These are phyloP conservation scores for Coprinellus micaceus DNA, from an alignment of 768 basidiomycete genomes.

Conservation along the genomic window DNA sequence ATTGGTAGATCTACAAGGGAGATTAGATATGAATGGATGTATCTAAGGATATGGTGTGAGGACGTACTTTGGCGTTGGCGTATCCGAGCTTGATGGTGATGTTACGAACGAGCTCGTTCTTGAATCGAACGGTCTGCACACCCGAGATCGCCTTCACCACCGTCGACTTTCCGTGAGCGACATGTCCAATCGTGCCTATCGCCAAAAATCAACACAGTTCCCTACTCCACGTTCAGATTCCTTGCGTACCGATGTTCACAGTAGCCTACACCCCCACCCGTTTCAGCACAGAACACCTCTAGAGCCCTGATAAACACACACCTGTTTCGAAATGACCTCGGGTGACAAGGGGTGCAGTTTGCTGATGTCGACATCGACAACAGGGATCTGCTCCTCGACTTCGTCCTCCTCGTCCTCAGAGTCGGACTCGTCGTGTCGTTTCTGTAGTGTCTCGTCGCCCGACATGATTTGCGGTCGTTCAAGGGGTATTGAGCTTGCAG, in stretches of 20 bases:
- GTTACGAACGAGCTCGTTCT: conserved; percentile 98
- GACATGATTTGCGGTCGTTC: conserved; percentile 45
- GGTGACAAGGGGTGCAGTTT: conserved; percentile 86
- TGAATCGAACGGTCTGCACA: conserved; percentile 97
- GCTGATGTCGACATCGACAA: conserved; percentile 74
- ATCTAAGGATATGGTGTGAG: not conserved
- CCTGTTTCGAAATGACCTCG: conserved; percentile 89
- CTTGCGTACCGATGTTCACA: conserved; percentile 74
- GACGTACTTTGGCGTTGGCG: conserved; percentile 92
- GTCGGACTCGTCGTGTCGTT: conserved; percentile 59
- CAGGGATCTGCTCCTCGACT: conserved; percentile 50
- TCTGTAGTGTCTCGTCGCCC: conserved; percentile 63
- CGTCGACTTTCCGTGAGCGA: conserved; percentile 95
- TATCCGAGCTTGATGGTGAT: conserved; percentile 99
- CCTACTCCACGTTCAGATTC: not conserved
- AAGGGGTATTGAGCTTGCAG: not conserved
- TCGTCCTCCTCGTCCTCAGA: conserved; percentile 67
- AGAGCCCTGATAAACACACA: conserved; percentile 29
- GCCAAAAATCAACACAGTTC: conserved; percentile 7
- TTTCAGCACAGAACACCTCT: not conserved
- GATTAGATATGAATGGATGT: too few relatives aligned
- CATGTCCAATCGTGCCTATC: conserved; percentile 92
- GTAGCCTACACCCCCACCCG: conserved; percentile 87
- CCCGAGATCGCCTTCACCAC: conserved; percentile 99
- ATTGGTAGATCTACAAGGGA: conserved; percentile 85